Percentiles rank a stretch among this genome's conserved stretches.
These are phyloP conservation scores for Hebeloma cylindrosporum DNA, from an alignment of 768 basidiomycete species.

Conservation along the genomic window DNA sequence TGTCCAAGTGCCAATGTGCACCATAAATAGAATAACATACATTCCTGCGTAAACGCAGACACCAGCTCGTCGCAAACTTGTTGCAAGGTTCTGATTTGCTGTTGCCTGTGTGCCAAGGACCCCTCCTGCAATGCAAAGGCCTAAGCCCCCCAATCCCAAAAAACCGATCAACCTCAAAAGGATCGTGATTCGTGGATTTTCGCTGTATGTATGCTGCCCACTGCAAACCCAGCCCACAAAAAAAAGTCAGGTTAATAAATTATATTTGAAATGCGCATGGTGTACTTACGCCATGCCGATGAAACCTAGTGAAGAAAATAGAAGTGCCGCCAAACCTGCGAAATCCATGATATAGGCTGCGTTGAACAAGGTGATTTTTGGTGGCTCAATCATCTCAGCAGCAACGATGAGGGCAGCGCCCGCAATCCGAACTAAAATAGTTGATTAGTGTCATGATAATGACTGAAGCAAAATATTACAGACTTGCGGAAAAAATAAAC, in stretches of 20 bases:
- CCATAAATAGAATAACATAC: constrained; percentile 40
- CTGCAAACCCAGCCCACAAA: constrained; percentile 29
- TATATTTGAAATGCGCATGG: neutral
- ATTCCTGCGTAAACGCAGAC: constrained; percentile 42
- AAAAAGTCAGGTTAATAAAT: neutral
- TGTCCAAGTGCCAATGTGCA: constrained; percentile 42
- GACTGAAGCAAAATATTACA: constrained; percentile 22
- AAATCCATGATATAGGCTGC: constrained; percentile 54
- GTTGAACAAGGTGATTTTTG: constrained; percentile 45
- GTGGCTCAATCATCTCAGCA: constrained; percentile 41
- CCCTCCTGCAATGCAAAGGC: constrained; percentile 46
- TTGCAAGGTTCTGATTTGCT: constrained; percentile 33
- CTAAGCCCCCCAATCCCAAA: constrained; percentile 39
- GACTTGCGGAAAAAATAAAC: constrained; percentile 58
- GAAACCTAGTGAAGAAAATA: constrained; percentile 46
- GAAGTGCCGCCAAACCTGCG: constrained; percentile 39
- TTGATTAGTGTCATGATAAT: neutral
- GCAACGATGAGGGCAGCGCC: constrained; percentile 59
- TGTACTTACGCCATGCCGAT: constrained; percentile 49
- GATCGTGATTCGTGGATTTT: constrained; percentile 41
- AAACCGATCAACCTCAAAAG: constrained; percentile 38
- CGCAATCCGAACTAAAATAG: constrained; percentile 52
- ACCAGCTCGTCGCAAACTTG: constrained; percentile 43
- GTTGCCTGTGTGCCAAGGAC: constrained; percentile 39
- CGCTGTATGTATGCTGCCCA: constrained; percentile 53